phyloP scores from a whole-genome alignment of 1,139 yeast species.

The Saccharomycopsis hybrid region DNA sequence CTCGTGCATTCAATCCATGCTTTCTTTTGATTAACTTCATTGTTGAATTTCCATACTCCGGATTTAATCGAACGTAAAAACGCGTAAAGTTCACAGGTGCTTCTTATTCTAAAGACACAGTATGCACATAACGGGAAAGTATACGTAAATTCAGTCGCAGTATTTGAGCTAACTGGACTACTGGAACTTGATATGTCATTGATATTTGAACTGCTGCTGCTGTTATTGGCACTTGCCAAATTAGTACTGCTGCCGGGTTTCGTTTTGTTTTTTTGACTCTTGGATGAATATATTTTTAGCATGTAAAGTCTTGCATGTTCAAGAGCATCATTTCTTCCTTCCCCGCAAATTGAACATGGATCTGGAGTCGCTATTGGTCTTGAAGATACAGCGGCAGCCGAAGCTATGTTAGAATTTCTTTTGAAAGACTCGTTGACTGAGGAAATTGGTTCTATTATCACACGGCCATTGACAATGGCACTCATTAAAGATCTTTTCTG shows the following conservation, averaged over 20 bases:
- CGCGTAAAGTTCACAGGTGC: constrained; percentile 73
- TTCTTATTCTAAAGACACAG: constrained; percentile 73
- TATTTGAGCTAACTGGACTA: constrained; percentile 12
- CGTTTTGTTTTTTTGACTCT: constrained; percentile 5
- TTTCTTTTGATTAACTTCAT: constrained; percentile 28
- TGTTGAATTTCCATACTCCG: constrained; percentile 45
- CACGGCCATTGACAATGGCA: constrained; percentile 73
- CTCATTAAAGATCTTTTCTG: constrained; percentile 54
- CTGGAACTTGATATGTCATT: constrained; percentile 1
- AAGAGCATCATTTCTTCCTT: constrained; percentile 58
- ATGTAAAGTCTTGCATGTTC: constrained; percentile 75
- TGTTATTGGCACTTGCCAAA: background rate
- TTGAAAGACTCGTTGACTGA: constrained; percentile 69
- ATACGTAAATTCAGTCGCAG: constrained; percentile 21
- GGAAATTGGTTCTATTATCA: constrained; percentile 79
- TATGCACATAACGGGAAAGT: constrained; percentile 77
- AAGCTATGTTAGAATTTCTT: constrained; percentile 25
- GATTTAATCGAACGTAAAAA: constrained; percentile 58
- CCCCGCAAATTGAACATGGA: constrained; percentile 82
- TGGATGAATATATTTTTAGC: constrained; percentile 29
- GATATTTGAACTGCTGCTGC: background rate
- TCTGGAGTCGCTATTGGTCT: constrained; percentile 70
- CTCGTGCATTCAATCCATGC: constrained; percentile 56
- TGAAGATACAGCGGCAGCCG: constrained; percentile 36
- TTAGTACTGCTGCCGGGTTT: background rate